phyloP scores from a whole-genome alignment of 2,329 filamentous ascomycete species.

The Aureobasidium subglaciale region DNA sequence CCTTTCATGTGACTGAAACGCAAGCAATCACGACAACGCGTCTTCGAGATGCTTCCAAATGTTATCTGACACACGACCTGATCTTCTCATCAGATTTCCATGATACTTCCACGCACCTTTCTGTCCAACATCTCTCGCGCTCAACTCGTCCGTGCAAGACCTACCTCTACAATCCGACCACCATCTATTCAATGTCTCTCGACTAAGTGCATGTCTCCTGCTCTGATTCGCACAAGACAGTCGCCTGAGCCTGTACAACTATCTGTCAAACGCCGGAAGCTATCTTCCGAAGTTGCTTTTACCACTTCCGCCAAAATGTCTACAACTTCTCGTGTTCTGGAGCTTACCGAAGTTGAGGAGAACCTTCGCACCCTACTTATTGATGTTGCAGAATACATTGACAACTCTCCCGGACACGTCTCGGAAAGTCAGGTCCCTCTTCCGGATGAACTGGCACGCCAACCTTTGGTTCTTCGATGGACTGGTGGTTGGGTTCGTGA shows the following conservation, averaged over 20 bases:
- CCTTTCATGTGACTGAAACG: constrained; percentile 9
- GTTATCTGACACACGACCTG: background rate
- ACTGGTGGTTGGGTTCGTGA: constrained; percentile 85
- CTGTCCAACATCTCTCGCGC: background rate
- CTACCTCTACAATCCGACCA: background rate
- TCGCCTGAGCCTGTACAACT: constrained; percentile 14
- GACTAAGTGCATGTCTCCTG: constrained; percentile 27
- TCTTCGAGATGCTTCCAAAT: background rate
- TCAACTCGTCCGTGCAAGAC: background rate
- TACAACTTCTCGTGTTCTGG: constrained; percentile 31
- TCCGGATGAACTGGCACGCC: constrained; percentile 38
- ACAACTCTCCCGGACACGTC: constrained; percentile 32
- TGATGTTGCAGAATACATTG: constrained; percentile 68
- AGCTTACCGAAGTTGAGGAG: constrained; percentile 62
- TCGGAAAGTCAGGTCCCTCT: constrained; percentile 28
- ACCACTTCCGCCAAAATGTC: background rate
- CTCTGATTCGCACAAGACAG: constrained; percentile 23
- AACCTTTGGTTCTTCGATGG: constrained; percentile 59
- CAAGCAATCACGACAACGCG: background rate
- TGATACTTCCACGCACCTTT: background rate
- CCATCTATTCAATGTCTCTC: background rate
- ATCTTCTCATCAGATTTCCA: background rate
- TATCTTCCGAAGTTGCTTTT: constrained; percentile 11
- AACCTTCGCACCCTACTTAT: constrained; percentile 70
- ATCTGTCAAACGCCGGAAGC: constrained; percentile 23